Percentiles rank a stretch among this genome's conserved stretches.
Conservation (phyloP, 2,329 filamentous ascomycete species). For the Phialocephala sp. region DNA sequence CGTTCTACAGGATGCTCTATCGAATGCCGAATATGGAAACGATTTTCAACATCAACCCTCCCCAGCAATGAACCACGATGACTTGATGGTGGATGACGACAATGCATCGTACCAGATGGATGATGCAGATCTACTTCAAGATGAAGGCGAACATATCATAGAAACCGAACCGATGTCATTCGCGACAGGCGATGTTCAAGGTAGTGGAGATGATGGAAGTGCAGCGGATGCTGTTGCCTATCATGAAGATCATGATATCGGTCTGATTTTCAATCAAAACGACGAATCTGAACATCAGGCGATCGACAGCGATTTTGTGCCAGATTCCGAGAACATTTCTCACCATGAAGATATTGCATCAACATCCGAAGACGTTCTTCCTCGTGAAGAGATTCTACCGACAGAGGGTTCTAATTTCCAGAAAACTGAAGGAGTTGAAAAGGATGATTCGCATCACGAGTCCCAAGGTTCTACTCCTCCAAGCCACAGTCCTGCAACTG, state of each 20-base stretch:
- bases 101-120: conserved; percentile 48
- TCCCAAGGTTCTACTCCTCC: conserved; percentile 16
- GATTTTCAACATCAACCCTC: conserved; percentile 43
- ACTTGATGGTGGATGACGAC: conserved; percentile 52
- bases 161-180: conserved; percentile 35
- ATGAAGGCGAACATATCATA: conserved; percentile 34
- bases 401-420: conserved; percentile 3
- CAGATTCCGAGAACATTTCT: conserved; percentile 3
- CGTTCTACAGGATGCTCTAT: conserved; percentile 57
- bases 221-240: neutral
- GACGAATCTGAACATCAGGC: neutral
- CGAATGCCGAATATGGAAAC: conserved; percentile 47
- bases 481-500: conserved; percentile 3
- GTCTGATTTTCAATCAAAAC: neutral
- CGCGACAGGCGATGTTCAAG: conserved; percentile 6
- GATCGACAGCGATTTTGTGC: neutral
- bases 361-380: neutral
- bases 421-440: conserved; percentile 2
- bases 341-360: conserved; percentile 13
- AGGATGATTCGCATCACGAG: conserved; percentile 4
- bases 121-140: conserved; percentile 38
- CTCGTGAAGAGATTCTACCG: neutral
- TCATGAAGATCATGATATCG: conserved; percentile 1
- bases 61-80: conserved; percentile 48
- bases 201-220: conserved; percentile 1